Conservation (phyloP, 495 filamentous ascomycete species). For the Aspergillus bertholletiae region DNA sequence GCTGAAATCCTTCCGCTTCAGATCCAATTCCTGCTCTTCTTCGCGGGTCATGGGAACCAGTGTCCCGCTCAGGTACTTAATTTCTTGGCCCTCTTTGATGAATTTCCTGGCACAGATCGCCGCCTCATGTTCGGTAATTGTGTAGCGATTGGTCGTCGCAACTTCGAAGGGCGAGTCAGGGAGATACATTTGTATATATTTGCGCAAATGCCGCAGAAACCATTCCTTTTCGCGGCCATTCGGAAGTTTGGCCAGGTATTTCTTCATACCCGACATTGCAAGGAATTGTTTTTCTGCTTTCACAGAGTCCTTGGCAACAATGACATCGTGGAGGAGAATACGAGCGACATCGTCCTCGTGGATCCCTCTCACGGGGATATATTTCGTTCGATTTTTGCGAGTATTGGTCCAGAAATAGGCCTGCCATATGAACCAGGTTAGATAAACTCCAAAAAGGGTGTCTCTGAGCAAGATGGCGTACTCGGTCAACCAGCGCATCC, state of each 20-base stretch:
- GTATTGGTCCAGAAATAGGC: slow-evolving; percentile 93
- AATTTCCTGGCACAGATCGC: slow-evolving; percentile 75
- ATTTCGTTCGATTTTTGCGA: slow-evolving; percentile 88
- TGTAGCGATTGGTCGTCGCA: slow-evolving; percentile 90
- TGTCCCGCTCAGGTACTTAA: slow-evolving; percentile 88
- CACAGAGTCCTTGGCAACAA: slow-evolving; percentile 67
- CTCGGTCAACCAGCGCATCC: slow-evolving; percentile 92
- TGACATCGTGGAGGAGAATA: slow-evolving; percentile 72
- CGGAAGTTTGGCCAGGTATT: slow-evolving; percentile 60
- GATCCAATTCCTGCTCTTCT: slow-evolving; percentile 77
- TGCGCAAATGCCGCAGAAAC: slow-evolving; percentile 80
- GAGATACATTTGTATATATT: slow-evolving; percentile 89
- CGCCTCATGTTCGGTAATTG: slow-evolving; percentile 84
- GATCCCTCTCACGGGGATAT: slow-evolving; percentile 76
- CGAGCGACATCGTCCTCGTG: slow-evolving; percentile 74
- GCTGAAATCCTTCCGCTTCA: slow-evolving; percentile 86
- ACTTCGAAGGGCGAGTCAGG: slow-evolving; percentile 94
- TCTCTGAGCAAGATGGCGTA: slow-evolving; percentile 43
- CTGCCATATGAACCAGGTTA: slow-evolving; percentile 44
- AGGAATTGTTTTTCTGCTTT: slow-evolving; percentile 70
- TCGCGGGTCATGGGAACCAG: slow-evolving; percentile 85
- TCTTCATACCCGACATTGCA: slow-evolving; percentile 67
- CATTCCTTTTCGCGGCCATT: slow-evolving; percentile 80
- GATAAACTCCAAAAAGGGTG: slow-evolving; percentile 2
- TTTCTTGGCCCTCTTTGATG: slow-evolving; percentile 75